Base-by-base conservation (phyloP, 768 basidiomycete genomes). In the Boletus coccyginus region DNA sequence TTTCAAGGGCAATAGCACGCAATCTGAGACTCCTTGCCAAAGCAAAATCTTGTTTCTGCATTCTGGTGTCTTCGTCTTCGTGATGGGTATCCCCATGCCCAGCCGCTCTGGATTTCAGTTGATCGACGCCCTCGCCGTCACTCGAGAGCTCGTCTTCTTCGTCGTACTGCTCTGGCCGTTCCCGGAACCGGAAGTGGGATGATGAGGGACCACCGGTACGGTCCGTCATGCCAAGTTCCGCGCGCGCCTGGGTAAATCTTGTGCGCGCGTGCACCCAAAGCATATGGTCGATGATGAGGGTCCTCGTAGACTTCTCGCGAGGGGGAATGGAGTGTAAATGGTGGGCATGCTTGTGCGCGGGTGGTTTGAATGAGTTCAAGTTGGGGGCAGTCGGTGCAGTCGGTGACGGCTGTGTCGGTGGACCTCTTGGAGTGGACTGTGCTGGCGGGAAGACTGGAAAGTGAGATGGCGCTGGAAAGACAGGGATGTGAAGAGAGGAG, bases 291-390 rank as follows among this genome's bases (percentile, higher is more conserved):
- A 94, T 84, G 63, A 93, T 94, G 54, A 93, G 77, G 11, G 90
- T 93, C 33, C 90, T 78, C 9, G 91, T 92, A n/a, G 88, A 89
- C 76, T 93, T 94, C 71, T 94, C 91, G 39, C 89, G 75, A 3
- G 90, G 92, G 3, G 91, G 91, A 33, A 94, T 92, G 3, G 88
- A 85, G 67, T 94, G 91, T 2, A 93, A 73, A 67, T 93, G 90
- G 68, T 93, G 92, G 0, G 91, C 91, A 77, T 92, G 90, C 62
- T 87, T 90, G 72, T 93, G 92, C 2, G 92, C 91, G 9, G 88
- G 88, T 2, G 88, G 82, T 59, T 78, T 81, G 74, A 87, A 88
- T 0, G 79, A 58, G 5, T 53, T 58, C 16, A 21, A 21, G 21
- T 21, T 21, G 21, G 53, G 50, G 27, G 49, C 58, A 14, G 57